Percentiles rank a stretch among this genome's conserved stretches.
Evolutionary conservation across 768 basidiomycete species (phyloP).

Genomic region (Pholiota molesta): DNA sequence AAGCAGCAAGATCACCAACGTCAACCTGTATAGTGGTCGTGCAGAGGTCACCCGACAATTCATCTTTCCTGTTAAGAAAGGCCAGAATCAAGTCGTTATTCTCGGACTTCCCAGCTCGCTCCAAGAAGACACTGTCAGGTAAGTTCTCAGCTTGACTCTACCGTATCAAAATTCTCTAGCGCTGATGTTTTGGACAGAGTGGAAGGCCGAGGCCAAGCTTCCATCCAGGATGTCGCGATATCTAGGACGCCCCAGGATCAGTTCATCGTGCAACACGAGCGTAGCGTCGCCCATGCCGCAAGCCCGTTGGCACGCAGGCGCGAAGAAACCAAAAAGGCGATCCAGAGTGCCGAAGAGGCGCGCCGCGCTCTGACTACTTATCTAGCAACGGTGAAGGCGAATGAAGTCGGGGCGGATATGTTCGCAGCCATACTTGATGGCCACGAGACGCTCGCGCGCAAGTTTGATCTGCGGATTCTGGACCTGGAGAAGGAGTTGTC

Average conservation of each 20-base stretch:
- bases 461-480: conserved; percentile 27
- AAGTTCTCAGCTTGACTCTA: conserved; percentile 5
- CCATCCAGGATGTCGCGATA: conserved; percentile 6
- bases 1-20: conserved; percentile 34
- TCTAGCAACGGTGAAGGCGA: conserved; percentile 29
- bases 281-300: conserved; percentile 2
- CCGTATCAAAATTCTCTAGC: conserved; percentile 11
- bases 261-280: no score
- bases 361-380: conserved; percentile 30
- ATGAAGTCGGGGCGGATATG: conserved; percentile 25
- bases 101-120: conserved; percentile 32
- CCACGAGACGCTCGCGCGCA: conserved; percentile 27
- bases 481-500: conserved; percentile 28
- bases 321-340: conserved; percentile 23
- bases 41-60: conserved; percentile 40
- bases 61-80: conserved; percentile 32
- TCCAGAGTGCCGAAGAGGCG: conserved; percentile 27
- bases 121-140: conserved; percentile 35
- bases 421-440: conserved; percentile 27
- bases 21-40: conserved; percentile 38
- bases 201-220: conserved; percentile 33
- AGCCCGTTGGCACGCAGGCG: conserved; percentile 20
- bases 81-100: conserved; percentile 37
- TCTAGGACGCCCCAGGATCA: conserved; percentile 7
- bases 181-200: conserved; percentile 27